phyloP scores from a whole-genome alignment of 2,329 filamentous ascomycete species.

The Hymenoscyphus scutula region DNA sequence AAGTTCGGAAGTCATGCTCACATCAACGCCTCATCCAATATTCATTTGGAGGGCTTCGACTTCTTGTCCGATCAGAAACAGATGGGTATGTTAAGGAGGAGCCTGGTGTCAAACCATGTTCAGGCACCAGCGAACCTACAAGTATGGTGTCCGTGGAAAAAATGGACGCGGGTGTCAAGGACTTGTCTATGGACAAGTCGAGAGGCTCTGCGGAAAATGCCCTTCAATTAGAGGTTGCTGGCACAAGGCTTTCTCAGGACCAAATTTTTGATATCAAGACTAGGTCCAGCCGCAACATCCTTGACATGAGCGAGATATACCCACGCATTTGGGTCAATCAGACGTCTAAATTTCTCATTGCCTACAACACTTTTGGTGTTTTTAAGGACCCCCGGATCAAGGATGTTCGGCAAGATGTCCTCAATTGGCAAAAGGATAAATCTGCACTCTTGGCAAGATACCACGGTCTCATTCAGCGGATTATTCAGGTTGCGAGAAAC shows the following conservation, averaged over 20 bases:
- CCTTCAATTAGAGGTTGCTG: not conserved
- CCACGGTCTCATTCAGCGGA: conserved; percentile 13
- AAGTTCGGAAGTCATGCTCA: conserved; percentile 51
- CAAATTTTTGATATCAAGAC: conserved; percentile 10
- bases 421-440: conserved; percentile 44
- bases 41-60: conserved; percentile 48
- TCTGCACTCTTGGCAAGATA: conserved; percentile 8
- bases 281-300: conserved; percentile 5
- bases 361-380: conserved; percentile 43
- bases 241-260: conserved; percentile 2
- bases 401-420: conserved; percentile 38
- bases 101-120: conserved; percentile 4
- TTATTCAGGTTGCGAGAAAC: conserved; percentile 13
- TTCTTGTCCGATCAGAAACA: conserved; percentile 53
- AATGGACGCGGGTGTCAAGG: not conserved
- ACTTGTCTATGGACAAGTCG: not conserved
- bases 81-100: conserved; percentile 49
- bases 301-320: conserved; percentile 36
- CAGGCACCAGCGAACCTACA: conserved; percentile 7
- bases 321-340: conserved; percentile 49
- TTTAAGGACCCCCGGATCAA: conserved; percentile 42
- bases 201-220: conserved; percentile 1
- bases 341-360: conserved; percentile 49
- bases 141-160: conserved; percentile 1
- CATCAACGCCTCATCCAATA: conserved; percentile 62